Base-by-base conservation (phyloP, 2,329 filamentous ascomycete species). In the Pestalotiopsis sp. region DNA sequence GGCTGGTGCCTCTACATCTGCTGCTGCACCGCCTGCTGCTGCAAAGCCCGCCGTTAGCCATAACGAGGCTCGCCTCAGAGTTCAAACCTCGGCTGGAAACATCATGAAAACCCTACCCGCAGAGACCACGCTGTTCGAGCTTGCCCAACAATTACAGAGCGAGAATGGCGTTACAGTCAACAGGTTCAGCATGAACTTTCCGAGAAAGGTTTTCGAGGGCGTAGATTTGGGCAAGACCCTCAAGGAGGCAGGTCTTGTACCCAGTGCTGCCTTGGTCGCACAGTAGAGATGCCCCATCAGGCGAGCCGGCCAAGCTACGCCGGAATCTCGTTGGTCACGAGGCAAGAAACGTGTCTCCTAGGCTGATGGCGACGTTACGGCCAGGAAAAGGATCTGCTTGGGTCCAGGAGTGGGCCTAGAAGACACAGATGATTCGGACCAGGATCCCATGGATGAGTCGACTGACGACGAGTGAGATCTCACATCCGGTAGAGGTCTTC, bases 81-180 rank as follows among this genome's bases (percentile, higher is more conserved):
- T 99, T 56, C 94, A 97, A 80, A 95, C 92, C 0, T 79, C 89
- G 1, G 84, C 83, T 20, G 93, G 94, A 14, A 95, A 92, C 70
- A 84, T 98, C 66, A 90, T 92, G 82, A 98, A 97, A 87, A 95
- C 92, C 0, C 90, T 97, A 72, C 91, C 94, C 0, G 94, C 93
- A 5, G 93, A 97, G 69, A 97, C 94, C 3, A 98, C 96, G 0
- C 83, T 99, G 12, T 97, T 97, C 75, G 95, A 99, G 82, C 91
- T 99, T 65, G 94, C 93, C 0, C 90, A 95, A 74, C 87, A 91
- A 68, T 78, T 99, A 27, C 84, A 90, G 77, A 80, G 87, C 64
- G 93, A 98, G 78, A 90, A 88, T 64, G 93, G 92, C 0, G 80
- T 88, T 4, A 82, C 89, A 2, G 92, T 97, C 14, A 87, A 85